Evolutionary conservation across 768 basidiomycete genomes (phyloP).

Genomic region (Boletus sp.): DNA sequence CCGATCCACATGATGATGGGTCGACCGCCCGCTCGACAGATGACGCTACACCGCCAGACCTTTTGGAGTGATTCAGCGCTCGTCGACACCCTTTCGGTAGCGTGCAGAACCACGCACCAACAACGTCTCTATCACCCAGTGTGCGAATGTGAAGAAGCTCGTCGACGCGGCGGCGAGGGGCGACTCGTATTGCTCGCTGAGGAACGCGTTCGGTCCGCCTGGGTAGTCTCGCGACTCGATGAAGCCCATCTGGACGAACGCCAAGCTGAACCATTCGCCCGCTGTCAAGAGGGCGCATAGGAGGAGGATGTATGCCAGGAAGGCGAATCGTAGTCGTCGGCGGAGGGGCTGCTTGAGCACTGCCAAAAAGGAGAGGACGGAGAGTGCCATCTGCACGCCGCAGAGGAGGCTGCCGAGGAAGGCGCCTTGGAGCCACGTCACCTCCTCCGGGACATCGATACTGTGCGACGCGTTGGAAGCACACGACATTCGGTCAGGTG

Average conservation of each 20-base stretch:
- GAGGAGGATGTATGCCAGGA: constrained; percentile 14
- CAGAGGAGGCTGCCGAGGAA: constrained; percentile 20
- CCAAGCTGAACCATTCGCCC: constrained; percentile 9
- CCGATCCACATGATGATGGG: constrained; percentile 9
- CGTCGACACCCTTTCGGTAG: too few relatives aligned
- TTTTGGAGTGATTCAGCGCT: too few relatives aligned
- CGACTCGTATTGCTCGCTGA: neutral
- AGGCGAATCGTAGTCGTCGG: constrained; percentile 8
- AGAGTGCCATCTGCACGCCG: constrained; percentile 18
- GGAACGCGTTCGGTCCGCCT: constrained; percentile 13
- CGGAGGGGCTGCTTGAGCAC: constrained; percentile 14
- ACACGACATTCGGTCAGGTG: too few relatives aligned
- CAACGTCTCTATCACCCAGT: constrained; percentile 22
- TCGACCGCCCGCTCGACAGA: constrained; percentile 10
- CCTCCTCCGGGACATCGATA: too few relatives aligned
- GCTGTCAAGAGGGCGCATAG: constrained; percentile 16
- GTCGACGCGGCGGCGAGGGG: constrained; percentile 5
- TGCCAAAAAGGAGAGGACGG: constrained; percentile 15
- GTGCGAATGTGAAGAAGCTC: constrained; percentile 13
- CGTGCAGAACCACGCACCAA: too few relatives aligned
- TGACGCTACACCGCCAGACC: constrained; percentile 23
- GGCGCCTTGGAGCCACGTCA: constrained; percentile 22
- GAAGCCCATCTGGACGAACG: constrained; percentile 18
- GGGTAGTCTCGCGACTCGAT: constrained; percentile 7
- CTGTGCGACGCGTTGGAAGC: too few relatives aligned